Percentiles rank a stretch among this genome's conserved stretches.
Conservation (phyloP, 2,329 filamentous ascomycete genomes). For the Sphaerulina populicola region DNA sequence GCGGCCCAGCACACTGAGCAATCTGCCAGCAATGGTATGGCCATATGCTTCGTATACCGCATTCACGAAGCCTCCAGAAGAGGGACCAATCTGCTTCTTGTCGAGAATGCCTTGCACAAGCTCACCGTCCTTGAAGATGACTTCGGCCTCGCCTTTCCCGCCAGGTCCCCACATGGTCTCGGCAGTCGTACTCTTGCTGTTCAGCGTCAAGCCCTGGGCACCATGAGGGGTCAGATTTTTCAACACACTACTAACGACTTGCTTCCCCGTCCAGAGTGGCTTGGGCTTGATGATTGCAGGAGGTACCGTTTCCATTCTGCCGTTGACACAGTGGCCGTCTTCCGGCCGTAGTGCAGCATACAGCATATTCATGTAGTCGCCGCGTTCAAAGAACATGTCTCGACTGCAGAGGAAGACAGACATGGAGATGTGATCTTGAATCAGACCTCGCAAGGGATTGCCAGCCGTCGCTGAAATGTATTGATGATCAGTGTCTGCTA, state of each 20-base stretch:
- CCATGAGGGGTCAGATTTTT: slow-evolving; percentile 79
- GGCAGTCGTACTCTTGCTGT: slow-evolving; percentile 68
- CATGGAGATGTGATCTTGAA: slow-evolving; percentile 97
- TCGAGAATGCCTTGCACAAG: slow-evolving; percentile 87
- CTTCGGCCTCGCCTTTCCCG: slow-evolving; percentile 56
- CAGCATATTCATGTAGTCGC: slow-evolving; percentile 86
- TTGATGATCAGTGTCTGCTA: slow-evolving; percentile 95
- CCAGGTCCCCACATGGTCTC: slow-evolving; percentile 68
- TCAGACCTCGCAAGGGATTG: slow-evolving; percentile 86
- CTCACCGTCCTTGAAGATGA: slow-evolving; percentile 79
- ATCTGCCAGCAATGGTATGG: slow-evolving; percentile 71
- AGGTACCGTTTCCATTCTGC: slow-evolving; percentile 69
- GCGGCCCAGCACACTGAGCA: slow-evolving; percentile 81
- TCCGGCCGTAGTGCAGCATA: slow-evolving; percentile 86
- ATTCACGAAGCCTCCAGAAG: slow-evolving; percentile 78
- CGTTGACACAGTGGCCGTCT: slow-evolving; percentile 74
- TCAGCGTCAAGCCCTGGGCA: slow-evolving; percentile 69
- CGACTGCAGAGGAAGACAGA: slow-evolving; percentile 82
- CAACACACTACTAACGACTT: slow-evolving; percentile 83
- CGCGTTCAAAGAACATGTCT: slow-evolving; percentile 80
- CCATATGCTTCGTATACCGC: slow-evolving; percentile 91
- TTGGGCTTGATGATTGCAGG: slow-evolving; percentile 77
- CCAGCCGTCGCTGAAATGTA: slow-evolving; percentile 91
- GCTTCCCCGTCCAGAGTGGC: slow-evolving; percentile 88
- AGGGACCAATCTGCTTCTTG: slow-evolving; percentile 88